Evolutionary conservation across 805 yeast genomes (phyloP).

Genomic region (Kodamaea kaohsiungensis): DNA sequence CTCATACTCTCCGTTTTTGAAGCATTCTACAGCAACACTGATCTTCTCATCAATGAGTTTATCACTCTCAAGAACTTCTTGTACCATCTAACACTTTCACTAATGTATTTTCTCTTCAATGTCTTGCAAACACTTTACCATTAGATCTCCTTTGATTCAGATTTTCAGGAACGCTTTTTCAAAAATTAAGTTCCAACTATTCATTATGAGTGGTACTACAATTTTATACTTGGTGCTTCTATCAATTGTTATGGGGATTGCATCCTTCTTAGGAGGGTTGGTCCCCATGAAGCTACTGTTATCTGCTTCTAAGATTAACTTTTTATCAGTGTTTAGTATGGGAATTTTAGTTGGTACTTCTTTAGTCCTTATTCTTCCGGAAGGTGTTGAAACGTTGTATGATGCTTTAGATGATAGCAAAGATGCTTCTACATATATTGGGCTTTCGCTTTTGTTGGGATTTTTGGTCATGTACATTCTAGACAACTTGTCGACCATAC

Average conservation of each 20-base stretch:
- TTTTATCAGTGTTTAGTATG: slow-evolving; percentile 52
- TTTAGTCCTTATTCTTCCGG: slow-evolving; percentile 61
- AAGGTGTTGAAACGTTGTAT: slow-evolving; percentile 54
- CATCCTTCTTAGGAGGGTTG: slow-evolving; percentile 22
- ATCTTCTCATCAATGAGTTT: neutral
- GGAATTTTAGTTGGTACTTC: slow-evolving; percentile 66
- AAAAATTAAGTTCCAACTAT: neutral
- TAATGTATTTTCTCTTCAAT: neutral
- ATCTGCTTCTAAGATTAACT: slow-evolving; percentile 29
- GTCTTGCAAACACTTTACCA: neutral
- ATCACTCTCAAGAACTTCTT: neutral
- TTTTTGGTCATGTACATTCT: slow-evolving; percentile 53
- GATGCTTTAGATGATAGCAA: slow-evolving; percentile 17
- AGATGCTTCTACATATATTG: slow-evolving; percentile 32
- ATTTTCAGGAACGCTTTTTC: neutral
- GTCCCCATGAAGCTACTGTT: slow-evolving; percentile 29
- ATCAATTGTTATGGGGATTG: slow-evolving; percentile 19
- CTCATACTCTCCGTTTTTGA: slow-evolving; percentile 28
- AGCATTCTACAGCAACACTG: slow-evolving; percentile 24
- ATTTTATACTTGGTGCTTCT: slow-evolving; percentile 8
- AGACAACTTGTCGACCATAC: slow-evolving; percentile 36
- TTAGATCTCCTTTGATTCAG: neutral
- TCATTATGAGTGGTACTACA: neutral
- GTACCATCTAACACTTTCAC: neutral
- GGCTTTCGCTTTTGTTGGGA: slow-evolving; percentile 53